These are phyloP conservation scores for Curvularia spicifera DNA, from an alignment of 2,329 filamentous ascomycete species.

Conservation along the genomic window DNA sequence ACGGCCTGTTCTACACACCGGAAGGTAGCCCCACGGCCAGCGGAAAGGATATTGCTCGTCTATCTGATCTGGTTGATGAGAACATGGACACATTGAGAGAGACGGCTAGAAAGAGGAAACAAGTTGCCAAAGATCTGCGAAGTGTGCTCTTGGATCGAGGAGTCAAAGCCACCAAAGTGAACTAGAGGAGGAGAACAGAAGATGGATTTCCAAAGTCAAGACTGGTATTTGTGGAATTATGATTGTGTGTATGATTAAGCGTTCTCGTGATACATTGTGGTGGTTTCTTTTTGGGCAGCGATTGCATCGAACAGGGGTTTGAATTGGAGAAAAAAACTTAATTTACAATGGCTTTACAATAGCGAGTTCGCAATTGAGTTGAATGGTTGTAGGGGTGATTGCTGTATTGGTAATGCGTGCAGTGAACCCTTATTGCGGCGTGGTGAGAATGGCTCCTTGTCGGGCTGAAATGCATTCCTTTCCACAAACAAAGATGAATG, in stretches of 20 bases:
- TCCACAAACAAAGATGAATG: not conserved
- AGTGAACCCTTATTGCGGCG: not conserved
- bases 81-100: slow-evolving; percentile 49
- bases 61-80: slow-evolving; percentile 51
- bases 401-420: not conserved
- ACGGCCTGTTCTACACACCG: slow-evolving; percentile 46
- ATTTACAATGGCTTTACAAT: not conserved
- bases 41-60: slow-evolving; percentile 40
- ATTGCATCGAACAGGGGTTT: not conserved
- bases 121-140: slow-evolving; percentile 49
- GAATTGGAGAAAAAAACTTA: not conserved
- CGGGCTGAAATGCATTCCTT: not conserved
- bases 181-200: slow-evolving; percentile 4
- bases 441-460: not conserved
- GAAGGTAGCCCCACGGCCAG: slow-evolving; percentile 33
- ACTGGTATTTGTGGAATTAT: slow-evolving; percentile 11
- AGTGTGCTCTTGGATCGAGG: slow-evolving; percentile 45
- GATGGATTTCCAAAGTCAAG: not conserved
- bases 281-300: slow-evolving; percentile 20
- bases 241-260: slow-evolving; percentile 35
- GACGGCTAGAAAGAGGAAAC: slow-evolving; percentile 45
- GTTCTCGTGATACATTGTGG: slow-evolving; percentile 5
- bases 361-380: not conserved
- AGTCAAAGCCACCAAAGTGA: slow-evolving; percentile 35
- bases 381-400: not conserved